Conservation (phyloP, 2,329 filamentous ascomycete genomes). For the Alternaria arbusti region DNA sequence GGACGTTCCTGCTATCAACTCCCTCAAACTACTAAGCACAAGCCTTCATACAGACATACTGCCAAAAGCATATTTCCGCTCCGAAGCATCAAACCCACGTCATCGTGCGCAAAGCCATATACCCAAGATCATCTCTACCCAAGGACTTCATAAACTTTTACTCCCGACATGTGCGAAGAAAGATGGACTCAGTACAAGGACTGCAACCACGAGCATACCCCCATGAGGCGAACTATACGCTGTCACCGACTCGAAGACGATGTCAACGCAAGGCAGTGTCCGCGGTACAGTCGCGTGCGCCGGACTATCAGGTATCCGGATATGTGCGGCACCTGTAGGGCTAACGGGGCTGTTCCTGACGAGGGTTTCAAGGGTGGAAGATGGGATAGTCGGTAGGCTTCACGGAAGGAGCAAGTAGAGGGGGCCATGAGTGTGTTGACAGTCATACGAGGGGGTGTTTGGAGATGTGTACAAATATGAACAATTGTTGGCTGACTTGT, state of each 20-base stretch:
- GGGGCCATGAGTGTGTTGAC: no score
- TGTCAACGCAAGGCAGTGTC: background rate
- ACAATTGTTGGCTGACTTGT: background rate
- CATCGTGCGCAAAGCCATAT: background rate
- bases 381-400: background rate
- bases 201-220: constrained; percentile 2
- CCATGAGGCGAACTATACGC: background rate
- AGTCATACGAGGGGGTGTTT: background rate
- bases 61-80: background rate
- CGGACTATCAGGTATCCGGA: background rate
- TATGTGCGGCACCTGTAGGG: background rate
- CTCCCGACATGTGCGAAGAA: background rate
- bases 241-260: background rate
- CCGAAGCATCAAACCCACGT: background rate
- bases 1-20: background rate
- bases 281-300: background rate
- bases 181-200: constrained; percentile 2
- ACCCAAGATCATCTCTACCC: background rate
- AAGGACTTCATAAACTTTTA: background rate
- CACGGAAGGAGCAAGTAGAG: background rate
- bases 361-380: constrained; percentile 1
- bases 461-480: background rate
- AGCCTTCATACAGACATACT: background rate
- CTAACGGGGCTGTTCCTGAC: background rate
- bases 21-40: background rate